Percentiles rank a stretch among this genome's conserved stretches.
These are phyloP conservation scores for Crotalaria pallida DNA, from an alignment of 306 rosid genomes.

Conservation along the genomic window DNA sequence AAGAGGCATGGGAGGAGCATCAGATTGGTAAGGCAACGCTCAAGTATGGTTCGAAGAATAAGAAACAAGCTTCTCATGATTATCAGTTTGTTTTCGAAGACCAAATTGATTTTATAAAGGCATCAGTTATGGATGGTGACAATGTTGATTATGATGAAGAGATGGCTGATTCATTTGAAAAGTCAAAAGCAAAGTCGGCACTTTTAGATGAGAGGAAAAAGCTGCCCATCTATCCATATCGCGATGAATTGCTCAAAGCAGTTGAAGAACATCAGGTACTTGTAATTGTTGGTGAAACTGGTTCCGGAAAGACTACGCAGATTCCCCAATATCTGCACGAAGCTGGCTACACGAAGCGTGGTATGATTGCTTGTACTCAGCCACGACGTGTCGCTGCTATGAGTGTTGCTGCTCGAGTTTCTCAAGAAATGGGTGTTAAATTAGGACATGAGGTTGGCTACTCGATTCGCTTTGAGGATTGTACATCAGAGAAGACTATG, in stretches of 20 bases:
- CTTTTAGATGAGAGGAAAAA: slow-evolving; percentile 86
- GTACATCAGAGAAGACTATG: slow-evolving; percentile 92
- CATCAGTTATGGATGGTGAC: slow-evolving; percentile 87
- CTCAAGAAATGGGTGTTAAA: slow-evolving; percentile 97
- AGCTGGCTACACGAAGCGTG: slow-evolving; percentile 88
- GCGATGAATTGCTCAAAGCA: slow-evolving; percentile 81
- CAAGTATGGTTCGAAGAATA: slow-evolving; percentile 82
- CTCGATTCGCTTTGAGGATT: slow-evolving; percentile 96
- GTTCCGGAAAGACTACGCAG: slow-evolving; percentile 97
- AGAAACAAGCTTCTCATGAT: slow-evolving; percentile 64
- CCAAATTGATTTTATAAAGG: slow-evolving; percentile 93
- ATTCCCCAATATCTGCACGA: slow-evolving; percentile 98
- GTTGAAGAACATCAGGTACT: slow-evolving; percentile 82
- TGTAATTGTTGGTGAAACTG: slow-evolving; percentile 96
- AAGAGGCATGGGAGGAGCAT: slow-evolving; percentile 98
- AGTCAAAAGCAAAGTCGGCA: slow-evolving; percentile 66
- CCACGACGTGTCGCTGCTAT: slow-evolving; percentile 98
- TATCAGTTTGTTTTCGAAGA: slow-evolving; percentile 95
- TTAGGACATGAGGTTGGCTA: slow-evolving; percentile 99
- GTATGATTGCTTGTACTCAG: slow-evolving; percentile 95
- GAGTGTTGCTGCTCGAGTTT: slow-evolving; percentile 98
- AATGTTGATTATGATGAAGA: slow-evolving; percentile 53
- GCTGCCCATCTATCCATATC: slow-evolving; percentile 69
- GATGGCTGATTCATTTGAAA: slow-evolving; percentile 46
- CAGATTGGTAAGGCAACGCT: slow-evolving; percentile 87